Evolutionary conservation across 495 filamentous ascomycete species (phyloP).

Genomic region (Penicillium coprophilum): DNA sequence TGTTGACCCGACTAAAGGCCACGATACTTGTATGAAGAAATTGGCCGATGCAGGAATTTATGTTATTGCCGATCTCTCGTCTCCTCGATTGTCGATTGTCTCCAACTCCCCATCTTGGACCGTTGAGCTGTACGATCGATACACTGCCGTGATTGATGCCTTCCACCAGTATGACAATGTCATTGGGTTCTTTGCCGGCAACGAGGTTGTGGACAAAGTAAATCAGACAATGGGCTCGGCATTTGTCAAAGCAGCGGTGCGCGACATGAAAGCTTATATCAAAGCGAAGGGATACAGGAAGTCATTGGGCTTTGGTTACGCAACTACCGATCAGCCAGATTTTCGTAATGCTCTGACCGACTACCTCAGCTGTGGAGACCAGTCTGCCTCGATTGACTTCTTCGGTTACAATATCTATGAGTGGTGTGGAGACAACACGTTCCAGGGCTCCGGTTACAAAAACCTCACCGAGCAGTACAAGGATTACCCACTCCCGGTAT

Average conservation of each 20-base stretch:
- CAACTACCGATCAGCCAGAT: conserved; percentile 79
- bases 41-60: conserved; percentile 87
- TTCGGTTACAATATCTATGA: conserved; percentile 99
- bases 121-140: conserved; percentile 68
- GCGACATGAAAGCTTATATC: conserved; percentile 91
- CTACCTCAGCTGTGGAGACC: conserved; percentile 85
- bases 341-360: conserved; percentile 75
- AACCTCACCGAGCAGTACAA: conserved; percentile 75
- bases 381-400: conserved; percentile 73
- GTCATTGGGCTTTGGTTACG: conserved; percentile 84
- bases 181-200: conserved; percentile 93
- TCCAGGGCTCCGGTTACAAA: conserved; percentile 70
- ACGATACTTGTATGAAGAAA: conserved; percentile 76
- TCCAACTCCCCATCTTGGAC: conserved; percentile 75
- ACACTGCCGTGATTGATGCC: conserved; percentile 76
- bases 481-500: conserved; percentile 82
- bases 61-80: conserved; percentile 81
- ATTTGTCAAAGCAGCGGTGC: conserved; percentile 92
- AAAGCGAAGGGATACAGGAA: conserved; percentile 65
- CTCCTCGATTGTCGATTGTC: conserved; percentile 80
- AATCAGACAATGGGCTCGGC: conserved; percentile 77
- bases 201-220: conserved; percentile 80
- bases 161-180: conserved; percentile 76
- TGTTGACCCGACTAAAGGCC: conserved; percentile 73
- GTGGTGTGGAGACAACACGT: conserved; percentile 82